Evolutionary conservation across 192 early-diverging fungal genomes (phyloP).

Genomic region (Spizellomyces punctatus): DNA sequence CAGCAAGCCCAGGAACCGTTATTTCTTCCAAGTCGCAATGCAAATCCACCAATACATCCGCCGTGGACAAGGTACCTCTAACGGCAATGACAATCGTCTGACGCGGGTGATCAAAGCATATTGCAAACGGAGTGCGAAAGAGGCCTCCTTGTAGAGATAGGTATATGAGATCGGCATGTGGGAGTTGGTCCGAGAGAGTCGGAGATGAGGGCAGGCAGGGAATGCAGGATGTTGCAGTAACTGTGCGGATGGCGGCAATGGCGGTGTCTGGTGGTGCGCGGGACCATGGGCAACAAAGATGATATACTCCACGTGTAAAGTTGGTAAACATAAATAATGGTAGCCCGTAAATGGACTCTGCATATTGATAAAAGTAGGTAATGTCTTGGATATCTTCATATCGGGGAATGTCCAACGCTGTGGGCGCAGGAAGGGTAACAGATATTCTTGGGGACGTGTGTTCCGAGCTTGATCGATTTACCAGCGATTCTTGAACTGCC

Average conservation of each 20-base stretch:
- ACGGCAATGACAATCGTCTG: slow-evolving; percentile 49
- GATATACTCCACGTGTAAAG: slow-evolving; percentile 27
- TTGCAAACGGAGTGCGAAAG: slow-evolving; percentile 49
- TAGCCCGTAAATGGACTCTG: slow-evolving; percentile 52
- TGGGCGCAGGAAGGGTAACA: background rate
- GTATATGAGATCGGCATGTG: slow-evolving; percentile 43
- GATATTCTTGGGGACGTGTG: background rate
- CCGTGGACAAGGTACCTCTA: slow-evolving; percentile 50
- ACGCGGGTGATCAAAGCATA: slow-evolving; percentile 47
- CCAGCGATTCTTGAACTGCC: background rate
- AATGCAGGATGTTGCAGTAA: slow-evolving; percentile 18
- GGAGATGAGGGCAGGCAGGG: slow-evolving; percentile 25
- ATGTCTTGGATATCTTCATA: slow-evolving; percentile 33
- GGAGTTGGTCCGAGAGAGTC: slow-evolving; percentile 24
- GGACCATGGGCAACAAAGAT: slow-evolving; percentile 40
- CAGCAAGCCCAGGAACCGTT: slow-evolving; percentile 10
- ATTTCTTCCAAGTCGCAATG: slow-evolving; percentile 42
- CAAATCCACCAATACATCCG: slow-evolving; percentile 55
- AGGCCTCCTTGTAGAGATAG: slow-evolving; percentile 42
- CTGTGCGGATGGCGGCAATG: slow-evolving; percentile 29
- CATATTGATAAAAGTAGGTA: slow-evolving; percentile 42
- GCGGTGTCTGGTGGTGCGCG: slow-evolving; percentile 12
- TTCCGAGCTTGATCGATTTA: background rate
- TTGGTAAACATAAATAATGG: slow-evolving; percentile 50
- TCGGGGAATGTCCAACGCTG: background rate